These are phyloP conservation scores for Daedalea quercina DNA, from an alignment of 768 basidiomycete genomes.

Conservation along the genomic window DNA sequence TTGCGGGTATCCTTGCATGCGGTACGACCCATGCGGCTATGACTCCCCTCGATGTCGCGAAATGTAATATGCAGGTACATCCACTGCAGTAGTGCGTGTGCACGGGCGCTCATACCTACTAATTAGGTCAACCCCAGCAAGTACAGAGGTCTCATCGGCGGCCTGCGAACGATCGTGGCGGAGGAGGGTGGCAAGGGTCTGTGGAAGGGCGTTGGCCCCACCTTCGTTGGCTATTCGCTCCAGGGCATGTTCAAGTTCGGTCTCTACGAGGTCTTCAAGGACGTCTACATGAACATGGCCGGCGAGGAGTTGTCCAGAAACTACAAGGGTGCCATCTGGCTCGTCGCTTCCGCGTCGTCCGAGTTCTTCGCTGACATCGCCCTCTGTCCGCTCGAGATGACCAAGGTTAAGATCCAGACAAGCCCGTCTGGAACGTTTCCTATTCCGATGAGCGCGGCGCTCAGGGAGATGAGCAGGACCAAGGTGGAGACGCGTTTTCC, in stretches of 20 bases:
- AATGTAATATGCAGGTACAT: too few species aligned
- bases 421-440: conserved; percentile 73
- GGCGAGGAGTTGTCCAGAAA: conserved; percentile 75
- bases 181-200: conserved; percentile 84
- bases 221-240: conserved; percentile 87
- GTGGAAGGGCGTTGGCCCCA: conserved; percentile 94
- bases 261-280: conserved; percentile 97
- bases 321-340: conserved; percentile 90
- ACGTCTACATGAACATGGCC: conserved; percentile 81
- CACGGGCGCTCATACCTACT: too few species aligned
- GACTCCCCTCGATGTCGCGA: too few species aligned
- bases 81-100: too few species aligned
- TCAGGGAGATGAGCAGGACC: conserved; percentile 61
- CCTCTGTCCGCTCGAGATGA: conserved; percentile 92
- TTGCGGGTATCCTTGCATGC: too few species aligned
- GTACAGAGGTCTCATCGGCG: conserved; percentile 59
- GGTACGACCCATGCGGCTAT: too few species aligned
- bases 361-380: conserved; percentile 96
- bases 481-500: conserved; percentile 74
- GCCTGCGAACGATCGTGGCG: conserved; percentile 57
- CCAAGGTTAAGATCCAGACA: conserved; percentile 88
- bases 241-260: conserved; percentile 99
- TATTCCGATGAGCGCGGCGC: conserved; percentile 61
- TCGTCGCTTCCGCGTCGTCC: conserved; percentile 88
- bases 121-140: conserved; percentile 79